These are phyloP conservation scores for Tricholoma hemisulphureum DNA, from an alignment of 768 basidiomycete species.

Conservation along the genomic window DNA sequence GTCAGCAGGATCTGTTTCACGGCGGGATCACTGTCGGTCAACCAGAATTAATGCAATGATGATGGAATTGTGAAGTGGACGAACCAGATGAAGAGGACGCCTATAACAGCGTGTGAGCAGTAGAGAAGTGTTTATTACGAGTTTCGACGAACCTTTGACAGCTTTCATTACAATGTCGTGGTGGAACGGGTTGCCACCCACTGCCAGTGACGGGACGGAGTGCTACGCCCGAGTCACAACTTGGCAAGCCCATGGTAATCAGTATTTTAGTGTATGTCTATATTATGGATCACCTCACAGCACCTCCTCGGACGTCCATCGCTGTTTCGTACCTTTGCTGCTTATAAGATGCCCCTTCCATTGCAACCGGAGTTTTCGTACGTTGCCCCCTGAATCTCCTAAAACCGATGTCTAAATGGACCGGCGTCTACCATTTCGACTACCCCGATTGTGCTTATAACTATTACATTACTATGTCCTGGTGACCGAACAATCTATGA, in stretches of 20 bases:
- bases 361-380: slow-evolving; percentile 24
- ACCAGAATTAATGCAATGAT: neutral
- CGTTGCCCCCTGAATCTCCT: slow-evolving; percentile 5
- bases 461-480: no score
- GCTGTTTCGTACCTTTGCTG: neutral
- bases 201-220: no score
- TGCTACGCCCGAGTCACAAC: neutral
- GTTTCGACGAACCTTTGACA: slow-evolving; percentile 50
- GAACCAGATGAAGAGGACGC: slow-evolving; percentile 68
- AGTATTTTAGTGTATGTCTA: neutral
- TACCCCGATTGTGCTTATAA: neutral
- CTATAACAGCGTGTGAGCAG: slow-evolving; percentile 30
- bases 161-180: slow-evolving; percentile 47
- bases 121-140: neutral
- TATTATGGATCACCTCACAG: neutral
- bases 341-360: slow-evolving; percentile 32
- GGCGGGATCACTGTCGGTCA: slow-evolving; percentile 65
- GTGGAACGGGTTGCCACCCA: no score
- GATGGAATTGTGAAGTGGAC: slow-evolving; percentile 12
- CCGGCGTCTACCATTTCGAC: neutral
- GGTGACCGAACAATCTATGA: neutral
- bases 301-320: no score
- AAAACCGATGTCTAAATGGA: slow-evolving; percentile 1
- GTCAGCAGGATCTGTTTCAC: slow-evolving; percentile 84
- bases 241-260: no score